These are phyloP conservation scores for Volvox reticuliferus DNA, from an alignment of 139 green algal genomes.

Conservation along the genomic window DNA sequence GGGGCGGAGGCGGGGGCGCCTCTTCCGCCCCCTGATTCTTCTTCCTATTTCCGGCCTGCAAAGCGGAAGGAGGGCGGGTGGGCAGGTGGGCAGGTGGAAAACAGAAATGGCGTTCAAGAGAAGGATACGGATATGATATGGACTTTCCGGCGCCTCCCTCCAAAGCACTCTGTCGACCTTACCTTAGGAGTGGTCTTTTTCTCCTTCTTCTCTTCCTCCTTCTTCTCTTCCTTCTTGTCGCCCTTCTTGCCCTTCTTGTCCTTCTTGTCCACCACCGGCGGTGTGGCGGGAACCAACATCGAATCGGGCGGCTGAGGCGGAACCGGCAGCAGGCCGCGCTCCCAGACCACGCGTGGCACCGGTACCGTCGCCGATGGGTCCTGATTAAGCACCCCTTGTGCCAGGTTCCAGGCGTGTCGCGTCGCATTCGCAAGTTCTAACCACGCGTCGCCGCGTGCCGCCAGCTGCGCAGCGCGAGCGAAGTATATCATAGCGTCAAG, in stretches of 20 bases:
- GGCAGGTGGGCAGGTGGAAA: too few relatives aligned
- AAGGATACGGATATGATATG: too few relatives aligned
- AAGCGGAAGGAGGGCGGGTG: too few relatives aligned
- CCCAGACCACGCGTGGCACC: conserved; percentile 38
- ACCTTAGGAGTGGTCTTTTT: conserved; percentile 10
- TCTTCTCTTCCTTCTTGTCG: neutral
- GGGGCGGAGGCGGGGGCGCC: conserved; percentile 22
- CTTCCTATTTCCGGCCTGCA: neutral
- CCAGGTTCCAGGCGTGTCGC: conserved; percentile 61
- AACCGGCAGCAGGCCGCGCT: conserved; percentile 23
- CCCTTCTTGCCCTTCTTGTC: conserved; percentile 10
- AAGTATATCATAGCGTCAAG: conserved; percentile 58
- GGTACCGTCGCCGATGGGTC: conserved; percentile 37
- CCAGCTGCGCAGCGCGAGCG: conserved; percentile 50
- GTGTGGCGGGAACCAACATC: conserved; percentile 4
- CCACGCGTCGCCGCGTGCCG: conserved; percentile 55
- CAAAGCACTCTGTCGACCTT: neutral
- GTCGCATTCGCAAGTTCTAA: conserved; percentile 57
- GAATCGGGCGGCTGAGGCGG: conserved; percentile 7
- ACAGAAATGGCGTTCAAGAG: too few relatives aligned
- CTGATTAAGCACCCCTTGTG: conserved; percentile 49
- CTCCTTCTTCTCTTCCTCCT: conserved; percentile 12
- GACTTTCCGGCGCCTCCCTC: too few relatives aligned
- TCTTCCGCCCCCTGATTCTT: conserved; percentile 44
- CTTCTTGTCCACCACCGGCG: conserved; percentile 10